Base-by-base conservation (phyloP, 2,329 filamentous ascomycete genomes). In the Pyricularia sp. region DNA sequence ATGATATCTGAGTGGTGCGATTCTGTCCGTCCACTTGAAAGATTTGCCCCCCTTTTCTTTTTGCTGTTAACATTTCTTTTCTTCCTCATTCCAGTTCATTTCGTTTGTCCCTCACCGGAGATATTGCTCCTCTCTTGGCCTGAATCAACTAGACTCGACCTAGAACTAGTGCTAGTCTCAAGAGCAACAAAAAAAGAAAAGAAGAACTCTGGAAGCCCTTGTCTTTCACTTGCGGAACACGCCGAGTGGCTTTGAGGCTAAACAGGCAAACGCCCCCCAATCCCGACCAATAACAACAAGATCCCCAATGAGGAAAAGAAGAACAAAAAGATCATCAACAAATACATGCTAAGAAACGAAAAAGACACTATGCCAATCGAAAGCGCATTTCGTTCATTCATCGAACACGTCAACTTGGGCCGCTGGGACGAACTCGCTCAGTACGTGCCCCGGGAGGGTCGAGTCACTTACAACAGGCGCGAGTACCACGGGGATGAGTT, bases 341-440 rank as follows among this genome's bases (percentile, higher is more conserved):
- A 26, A 65, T 17, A 26, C 25, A n/a, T 30, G 26, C 23, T 25
- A 42, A 23, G 5, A 25, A 36, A 23, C 17, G 3, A 50, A 26
- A 30, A 36, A 36, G 25, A 14, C 31, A 36, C 23, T 10, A 66
- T 66, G 65, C n/a, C 42, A 4, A 55, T 68, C 28, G 66, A 68
- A 36, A 31, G 28, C 23, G 61, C 58, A n/a, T 64, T 68, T 58
- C 66, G 31, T 14, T 23, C 55, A 14, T 68, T 68, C 30, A 64
- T 68, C 66, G 66, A 68, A n/a, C 55, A 64, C 23, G 31, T 68
- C 30, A 68, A 68, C 66, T 14, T 20, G 20, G 23, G 66, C 17
- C 66, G 55, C 30, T 68, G 66, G 66, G 55, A 58, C 23, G 58
- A 68, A 28, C 30, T 68, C 55, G 58, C 55, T 28, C 28, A 64